phyloP scores from a whole-genome alignment of 2,329 filamentous ascomycete genomes.

The Cercospora brassicicola region DNA sequence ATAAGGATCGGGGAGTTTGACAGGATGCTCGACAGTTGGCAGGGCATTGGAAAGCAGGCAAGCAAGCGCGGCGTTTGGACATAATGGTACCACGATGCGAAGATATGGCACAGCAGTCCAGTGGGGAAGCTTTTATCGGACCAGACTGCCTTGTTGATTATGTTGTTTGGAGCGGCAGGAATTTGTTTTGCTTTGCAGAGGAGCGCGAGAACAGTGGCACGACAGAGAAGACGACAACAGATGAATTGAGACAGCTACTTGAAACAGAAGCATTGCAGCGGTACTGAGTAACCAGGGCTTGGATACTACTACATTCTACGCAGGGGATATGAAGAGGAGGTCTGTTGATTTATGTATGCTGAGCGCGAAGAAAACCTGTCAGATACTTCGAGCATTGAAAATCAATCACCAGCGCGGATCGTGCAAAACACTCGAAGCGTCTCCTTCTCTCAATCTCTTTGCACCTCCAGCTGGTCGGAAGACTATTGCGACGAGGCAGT shows the following conservation, averaged over 20 bases:
- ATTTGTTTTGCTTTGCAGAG: neutral
- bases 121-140: neutral
- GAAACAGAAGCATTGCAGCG: neutral
- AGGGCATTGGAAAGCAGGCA: constrained; percentile 1
- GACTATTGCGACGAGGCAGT: neutral
- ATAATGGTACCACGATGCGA: neutral
- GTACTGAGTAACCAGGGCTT: neutral
- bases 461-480: neutral
- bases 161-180: neutral
- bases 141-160: neutral
- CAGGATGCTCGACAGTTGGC: neutral
- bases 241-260: neutral
- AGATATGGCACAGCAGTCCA: constrained; percentile 3
- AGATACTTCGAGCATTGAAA: neutral
- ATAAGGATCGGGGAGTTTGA: neutral
- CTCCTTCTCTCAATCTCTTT: neutral
- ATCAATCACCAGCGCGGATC: neutral
- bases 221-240: neutral
- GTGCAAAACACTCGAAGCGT: neutral
- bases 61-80: constrained; percentile 7
- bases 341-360: neutral
- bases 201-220: neutral
- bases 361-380: neutral
- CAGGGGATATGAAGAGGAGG: neutral
- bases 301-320: neutral